Conservation (phyloP, 495 filamentous ascomycete genomes). For the Neurospora sp. region DNA sequence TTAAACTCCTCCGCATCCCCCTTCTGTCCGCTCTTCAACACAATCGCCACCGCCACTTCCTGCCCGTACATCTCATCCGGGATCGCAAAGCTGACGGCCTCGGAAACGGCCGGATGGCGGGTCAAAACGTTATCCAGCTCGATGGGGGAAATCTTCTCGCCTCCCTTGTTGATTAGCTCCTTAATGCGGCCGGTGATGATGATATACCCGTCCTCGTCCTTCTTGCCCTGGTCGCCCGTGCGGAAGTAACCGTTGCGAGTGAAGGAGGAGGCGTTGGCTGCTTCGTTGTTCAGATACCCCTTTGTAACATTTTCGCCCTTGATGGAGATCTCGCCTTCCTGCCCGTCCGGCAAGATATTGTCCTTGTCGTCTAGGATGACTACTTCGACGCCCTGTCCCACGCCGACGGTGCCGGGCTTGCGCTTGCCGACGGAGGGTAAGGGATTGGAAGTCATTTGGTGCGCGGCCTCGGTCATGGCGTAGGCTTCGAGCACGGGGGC, state of each 20-base stretch:
- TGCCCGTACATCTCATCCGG: slow-evolving; percentile 70
- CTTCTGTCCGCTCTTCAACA: slow-evolving; percentile 51
- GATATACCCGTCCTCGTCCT: slow-evolving; percentile 63
- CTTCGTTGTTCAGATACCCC: slow-evolving; percentile 72
- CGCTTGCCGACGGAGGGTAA: slow-evolving; percentile 56
- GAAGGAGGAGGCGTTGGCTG: slow-evolving; percentile 62
- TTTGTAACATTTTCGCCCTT: slow-evolving; percentile 68
- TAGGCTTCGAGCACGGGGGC: slow-evolving; percentile 82
- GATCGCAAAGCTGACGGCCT: slow-evolving; percentile 75
- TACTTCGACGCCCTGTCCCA: slow-evolving; percentile 74
- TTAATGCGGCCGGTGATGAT: slow-evolving; percentile 74
- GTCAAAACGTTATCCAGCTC: slow-evolving; percentile 73
- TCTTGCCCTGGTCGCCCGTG: slow-evolving; percentile 73
- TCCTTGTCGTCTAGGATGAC: slow-evolving; percentile 59
- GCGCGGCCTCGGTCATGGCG: slow-evolving; percentile 85
- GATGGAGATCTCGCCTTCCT: slow-evolving; percentile 72
- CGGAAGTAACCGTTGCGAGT: slow-evolving; percentile 57
- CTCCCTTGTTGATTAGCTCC: slow-evolving; percentile 76
- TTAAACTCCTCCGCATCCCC: slow-evolving; percentile 49
- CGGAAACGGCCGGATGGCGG: slow-evolving; percentile 55
- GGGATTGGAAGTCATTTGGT: slow-evolving; percentile 85
- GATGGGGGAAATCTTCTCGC: slow-evolving; percentile 76
- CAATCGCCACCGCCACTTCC: slow-evolving; percentile 68
- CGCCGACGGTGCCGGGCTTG: slow-evolving; percentile 66
- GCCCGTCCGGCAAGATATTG: slow-evolving; percentile 49